Percentiles rank a stretch among this genome's conserved stretches.
These are phyloP conservation scores for Ustilago cynodontis DNA, from an alignment of 1,284 basidiomycete species.

Conservation along the genomic window DNA sequence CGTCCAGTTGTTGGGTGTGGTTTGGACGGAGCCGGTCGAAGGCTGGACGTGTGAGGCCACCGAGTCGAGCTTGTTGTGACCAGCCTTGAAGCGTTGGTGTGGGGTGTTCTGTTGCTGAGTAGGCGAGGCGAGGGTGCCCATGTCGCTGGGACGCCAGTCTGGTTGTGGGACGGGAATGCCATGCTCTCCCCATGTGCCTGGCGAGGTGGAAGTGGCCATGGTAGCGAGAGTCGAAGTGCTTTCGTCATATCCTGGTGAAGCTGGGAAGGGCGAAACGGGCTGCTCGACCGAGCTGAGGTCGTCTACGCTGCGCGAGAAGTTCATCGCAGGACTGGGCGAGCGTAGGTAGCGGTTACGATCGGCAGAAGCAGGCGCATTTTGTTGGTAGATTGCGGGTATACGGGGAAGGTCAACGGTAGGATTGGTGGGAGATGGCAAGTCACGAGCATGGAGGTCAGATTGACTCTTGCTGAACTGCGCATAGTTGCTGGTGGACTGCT, in stretches of 20 bases:
- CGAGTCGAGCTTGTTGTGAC: slow-evolving; percentile 37
- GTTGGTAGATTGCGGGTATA: slow-evolving; percentile 44
- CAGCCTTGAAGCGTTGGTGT: slow-evolving; percentile 30
- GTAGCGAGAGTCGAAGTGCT: slow-evolving; percentile 34
- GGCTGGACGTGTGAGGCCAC: slow-evolving; percentile 30
- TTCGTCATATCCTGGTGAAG: slow-evolving; percentile 38
- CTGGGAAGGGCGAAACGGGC: slow-evolving; percentile 25
- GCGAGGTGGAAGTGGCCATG: slow-evolving; percentile 19
- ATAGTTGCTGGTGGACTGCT: slow-evolving; percentile 27
- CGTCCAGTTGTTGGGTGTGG: slow-evolving; percentile 34
- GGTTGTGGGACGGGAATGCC: slow-evolving; percentile 38
- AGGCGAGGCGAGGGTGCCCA: slow-evolving; percentile 50
- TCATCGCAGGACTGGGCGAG: slow-evolving; percentile 55
- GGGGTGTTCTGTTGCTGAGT: slow-evolving; percentile 22
- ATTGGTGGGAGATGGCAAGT: slow-evolving; percentile 35
- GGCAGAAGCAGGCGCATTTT: slow-evolving; percentile 16
- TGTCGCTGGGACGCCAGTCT: slow-evolving; percentile 58
- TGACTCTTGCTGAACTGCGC: slow-evolving; percentile 57
- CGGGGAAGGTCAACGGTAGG: slow-evolving; percentile 47
- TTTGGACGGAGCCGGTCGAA: slow-evolving; percentile 27
- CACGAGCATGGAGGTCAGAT: slow-evolving; percentile 50
- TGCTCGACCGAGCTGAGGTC: slow-evolving; percentile 49
- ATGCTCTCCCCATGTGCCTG: slow-evolving; percentile 57
- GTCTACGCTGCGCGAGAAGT: slow-evolving; percentile 64
- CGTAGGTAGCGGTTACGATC: slow-evolving; percentile 49